A percentile compares a stretch with the other conserved stretches of the same genome.
phyloP scores from a whole-genome alignment of 306 rosid species.

The Gleditsia sinensis region DNA sequence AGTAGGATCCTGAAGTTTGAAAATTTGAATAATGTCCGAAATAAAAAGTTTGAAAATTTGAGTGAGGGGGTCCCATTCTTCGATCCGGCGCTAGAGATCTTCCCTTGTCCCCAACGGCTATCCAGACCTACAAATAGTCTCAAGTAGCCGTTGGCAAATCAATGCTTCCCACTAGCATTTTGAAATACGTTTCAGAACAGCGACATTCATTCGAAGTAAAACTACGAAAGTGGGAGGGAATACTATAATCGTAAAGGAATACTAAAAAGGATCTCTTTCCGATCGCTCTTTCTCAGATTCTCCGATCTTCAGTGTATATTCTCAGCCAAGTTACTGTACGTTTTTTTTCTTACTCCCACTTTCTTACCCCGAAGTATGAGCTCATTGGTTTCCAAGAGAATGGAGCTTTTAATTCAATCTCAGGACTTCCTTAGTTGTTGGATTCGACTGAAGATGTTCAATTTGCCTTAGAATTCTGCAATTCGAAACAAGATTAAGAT shows the following conservation, averaged over 20 bases:
- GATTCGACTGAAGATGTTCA: not conserved
- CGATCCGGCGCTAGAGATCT: conserved; percentile 1
- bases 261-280: conserved; percentile 25
- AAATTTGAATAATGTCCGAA: too few relatives aligned
- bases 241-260: not conserved
- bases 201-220: not conserved
- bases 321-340: not conserved
- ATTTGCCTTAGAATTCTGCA: not conserved
- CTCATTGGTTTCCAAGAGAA: not conserved
- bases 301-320: conserved; percentile 11
- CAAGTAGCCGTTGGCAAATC: conserved; percentile 40
- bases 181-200: conserved; percentile 20
- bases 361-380: conserved; percentile 5
- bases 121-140: conserved; percentile 22
- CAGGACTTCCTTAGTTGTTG: not conserved
- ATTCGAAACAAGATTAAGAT: not conserved
- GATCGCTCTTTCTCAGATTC: conserved; percentile 42
- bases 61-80: not conserved
- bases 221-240: not conserved
- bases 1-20: not conserved
- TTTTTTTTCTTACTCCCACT: not conserved
- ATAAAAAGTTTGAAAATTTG: conserved; percentile 5
- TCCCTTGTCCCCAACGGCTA: conserved; percentile 38
- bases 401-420: not conserved
- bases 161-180: conserved; percentile 3